These are phyloP conservation scores for Mycena rosella DNA, from an alignment of 768 basidiomycete genomes.

Conservation along the genomic window DNA sequence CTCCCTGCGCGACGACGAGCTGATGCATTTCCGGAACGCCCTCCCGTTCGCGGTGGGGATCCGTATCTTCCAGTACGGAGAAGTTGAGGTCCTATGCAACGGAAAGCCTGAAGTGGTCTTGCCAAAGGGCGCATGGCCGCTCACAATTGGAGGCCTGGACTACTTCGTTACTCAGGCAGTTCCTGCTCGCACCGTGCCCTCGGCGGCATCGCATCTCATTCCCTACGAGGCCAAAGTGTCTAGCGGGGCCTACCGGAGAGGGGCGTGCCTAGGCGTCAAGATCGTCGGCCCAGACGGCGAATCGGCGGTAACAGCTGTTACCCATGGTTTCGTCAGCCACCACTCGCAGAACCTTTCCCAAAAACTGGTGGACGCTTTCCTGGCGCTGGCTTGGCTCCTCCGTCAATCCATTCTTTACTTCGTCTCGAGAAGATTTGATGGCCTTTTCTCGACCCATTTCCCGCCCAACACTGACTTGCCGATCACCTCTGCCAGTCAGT, in stretches of 20 bases:
- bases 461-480: not conserved
- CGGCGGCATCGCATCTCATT: not conserved
- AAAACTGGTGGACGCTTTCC: not conserved
- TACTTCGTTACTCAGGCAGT: not conserved
- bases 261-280: constrained; percentile 1
- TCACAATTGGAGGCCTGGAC: not conserved
- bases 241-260: not conserved
- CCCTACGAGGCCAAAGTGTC: constrained; percentile 3
- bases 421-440: not conserved
- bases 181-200: not conserved
- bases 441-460: not conserved
- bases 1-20: not conserved
- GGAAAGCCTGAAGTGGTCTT: not conserved
- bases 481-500: not conserved
- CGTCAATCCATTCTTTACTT: not conserved
- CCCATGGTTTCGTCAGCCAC: not conserved
- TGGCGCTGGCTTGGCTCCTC: not conserved
- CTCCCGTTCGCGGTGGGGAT: constrained; percentile 13
- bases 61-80: constrained; percentile 7
- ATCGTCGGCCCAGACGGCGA: not conserved
- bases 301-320: not conserved
- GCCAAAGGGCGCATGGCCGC: not conserved
- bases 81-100: not conserved
- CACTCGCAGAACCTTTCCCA: not conserved
- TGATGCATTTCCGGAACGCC: not conserved